phyloP scores from a whole-genome alignment of 2,329 filamentous ascomycete genomes.

The Lachnellula occidentalis region DNA sequence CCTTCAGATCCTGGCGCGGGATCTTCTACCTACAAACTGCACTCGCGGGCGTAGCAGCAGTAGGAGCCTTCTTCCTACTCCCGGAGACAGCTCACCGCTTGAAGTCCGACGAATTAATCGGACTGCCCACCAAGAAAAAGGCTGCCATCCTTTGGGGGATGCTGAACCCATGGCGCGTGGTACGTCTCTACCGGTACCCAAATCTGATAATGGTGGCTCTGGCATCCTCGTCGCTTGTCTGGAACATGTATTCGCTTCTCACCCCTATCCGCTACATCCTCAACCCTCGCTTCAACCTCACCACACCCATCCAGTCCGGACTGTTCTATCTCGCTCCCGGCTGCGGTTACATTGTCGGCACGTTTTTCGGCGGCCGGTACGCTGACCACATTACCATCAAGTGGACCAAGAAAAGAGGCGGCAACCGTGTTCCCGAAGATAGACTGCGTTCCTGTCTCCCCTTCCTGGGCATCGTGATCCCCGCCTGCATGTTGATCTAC shows the following conservation, averaged over 20 bases:
- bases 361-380: constrained; percentile 66
- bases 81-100: constrained; percentile 68
- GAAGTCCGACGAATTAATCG: constrained; percentile 55
- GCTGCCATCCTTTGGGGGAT: constrained; percentile 52
- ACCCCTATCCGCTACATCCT: constrained; percentile 68
- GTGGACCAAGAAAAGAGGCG: constrained; percentile 55
- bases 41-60: constrained; percentile 53
- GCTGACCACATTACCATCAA: constrained; percentile 61
- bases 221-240: constrained; percentile 59
- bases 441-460: constrained; percentile 54
- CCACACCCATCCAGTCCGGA: constrained; percentile 59
- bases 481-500: constrained; percentile 61
- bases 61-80: constrained; percentile 60
- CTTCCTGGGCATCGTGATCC: constrained; percentile 53
- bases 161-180: constrained; percentile 60
- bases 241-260: constrained; percentile 69
- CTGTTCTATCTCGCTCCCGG: constrained; percentile 73
- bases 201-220: constrained; percentile 60
- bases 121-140: constrained; percentile 45
- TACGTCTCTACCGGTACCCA: constrained; percentile 60
- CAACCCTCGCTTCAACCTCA: constrained; percentile 67
- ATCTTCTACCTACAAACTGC: constrained; percentile 76
- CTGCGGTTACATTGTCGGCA: constrained; percentile 62
- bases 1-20: constrained; percentile 64
- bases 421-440: constrained; percentile 61